phyloP scores from a whole-genome alignment of 2,329 filamentous ascomycete genomes.

The Scorias spongiosa region DNA sequence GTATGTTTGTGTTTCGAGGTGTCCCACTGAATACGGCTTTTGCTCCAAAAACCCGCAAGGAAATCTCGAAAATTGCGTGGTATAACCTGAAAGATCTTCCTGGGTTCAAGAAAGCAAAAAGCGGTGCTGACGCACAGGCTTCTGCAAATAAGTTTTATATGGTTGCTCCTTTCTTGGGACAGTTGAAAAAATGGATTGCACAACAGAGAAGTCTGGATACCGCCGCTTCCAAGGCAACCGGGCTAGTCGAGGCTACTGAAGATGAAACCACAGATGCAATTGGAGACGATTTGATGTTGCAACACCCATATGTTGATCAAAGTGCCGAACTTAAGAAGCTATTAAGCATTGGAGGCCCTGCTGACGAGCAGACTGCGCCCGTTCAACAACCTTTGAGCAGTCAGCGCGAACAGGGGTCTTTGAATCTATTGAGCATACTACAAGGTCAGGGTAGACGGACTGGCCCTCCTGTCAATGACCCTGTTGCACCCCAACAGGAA shows the following conservation, averaged over 20 bases:
- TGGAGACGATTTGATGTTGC: conserved; percentile 3
- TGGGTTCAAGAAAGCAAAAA: conserved; percentile 58
- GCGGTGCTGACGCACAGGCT: conserved; percentile 36
- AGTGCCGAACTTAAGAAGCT: conserved; percentile 34
- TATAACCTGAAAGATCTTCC: conserved; percentile 81
- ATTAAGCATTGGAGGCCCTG: conserved; percentile 25
- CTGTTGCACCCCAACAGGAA: no score
- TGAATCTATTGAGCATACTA: neutral
- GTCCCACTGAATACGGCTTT: conserved; percentile 79
- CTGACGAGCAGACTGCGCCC: no score
- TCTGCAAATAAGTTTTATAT: conserved; percentile 91
- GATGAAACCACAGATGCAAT: conserved; percentile 6
- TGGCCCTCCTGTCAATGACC: no score
- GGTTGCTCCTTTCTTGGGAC: conserved; percentile 82
- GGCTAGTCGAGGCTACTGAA: conserved; percentile 6
- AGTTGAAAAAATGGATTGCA: conserved; percentile 80
- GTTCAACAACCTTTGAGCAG: no score
- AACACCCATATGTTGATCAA: conserved; percentile 1
- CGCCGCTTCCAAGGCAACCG: neutral
- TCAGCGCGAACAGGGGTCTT: neutral
- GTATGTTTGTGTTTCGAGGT: conserved; percentile 79
- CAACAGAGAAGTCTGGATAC: conserved; percentile 60
- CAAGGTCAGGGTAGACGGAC: neutral
- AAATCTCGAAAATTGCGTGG: conserved; percentile 96
- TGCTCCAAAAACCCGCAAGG: conserved; percentile 81